A percentile compares a stretch with the other conserved stretches of the same genome.
phyloP scores from a whole-genome alignment of 208 protist species.

The Leishmania tarentolae region DNA sequence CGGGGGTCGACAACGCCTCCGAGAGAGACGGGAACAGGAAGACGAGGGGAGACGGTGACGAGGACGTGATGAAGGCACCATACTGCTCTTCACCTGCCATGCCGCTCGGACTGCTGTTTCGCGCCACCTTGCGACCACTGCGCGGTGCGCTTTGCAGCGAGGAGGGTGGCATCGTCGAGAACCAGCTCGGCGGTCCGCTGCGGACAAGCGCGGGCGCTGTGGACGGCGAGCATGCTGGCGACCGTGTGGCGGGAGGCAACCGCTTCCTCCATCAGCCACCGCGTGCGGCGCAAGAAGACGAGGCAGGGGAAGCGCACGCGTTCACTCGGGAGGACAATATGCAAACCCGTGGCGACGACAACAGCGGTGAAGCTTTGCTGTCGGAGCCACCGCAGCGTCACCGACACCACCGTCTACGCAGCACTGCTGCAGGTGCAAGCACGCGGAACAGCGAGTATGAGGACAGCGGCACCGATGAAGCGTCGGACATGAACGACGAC shows the following conservation, averaged over 20 bases:
- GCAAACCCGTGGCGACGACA: background rate
- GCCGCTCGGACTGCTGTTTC: constrained; percentile 25
- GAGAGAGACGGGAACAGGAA: background rate
- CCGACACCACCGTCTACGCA: background rate
- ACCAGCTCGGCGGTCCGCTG: constrained; percentile 18
- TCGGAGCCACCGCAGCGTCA: constrained; percentile 12
- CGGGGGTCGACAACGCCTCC: background rate
- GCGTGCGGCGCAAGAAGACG: background rate
- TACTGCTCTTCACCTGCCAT: background rate
- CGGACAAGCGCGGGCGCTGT: background rate
- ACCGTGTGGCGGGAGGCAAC: background rate
- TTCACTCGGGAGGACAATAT: background rate
- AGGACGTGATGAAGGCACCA: background rate
- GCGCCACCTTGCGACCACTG: constrained; percentile 36
- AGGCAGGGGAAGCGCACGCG: background rate
- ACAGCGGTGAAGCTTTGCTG: constrained; percentile 23
- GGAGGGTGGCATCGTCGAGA: constrained; percentile 36
- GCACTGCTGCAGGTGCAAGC: background rate
- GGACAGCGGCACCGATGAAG: background rate
- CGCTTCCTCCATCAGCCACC: background rate
- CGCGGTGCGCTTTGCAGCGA: constrained; percentile 31
- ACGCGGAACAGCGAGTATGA: background rate
- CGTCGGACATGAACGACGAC: background rate
- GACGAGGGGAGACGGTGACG: background rate
- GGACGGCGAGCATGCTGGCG: background rate